These are phyloP conservation scores for Xanthoceras sorbifolium DNA, from an alignment of 345 rosid genomes.

Conservation along the genomic window DNA sequence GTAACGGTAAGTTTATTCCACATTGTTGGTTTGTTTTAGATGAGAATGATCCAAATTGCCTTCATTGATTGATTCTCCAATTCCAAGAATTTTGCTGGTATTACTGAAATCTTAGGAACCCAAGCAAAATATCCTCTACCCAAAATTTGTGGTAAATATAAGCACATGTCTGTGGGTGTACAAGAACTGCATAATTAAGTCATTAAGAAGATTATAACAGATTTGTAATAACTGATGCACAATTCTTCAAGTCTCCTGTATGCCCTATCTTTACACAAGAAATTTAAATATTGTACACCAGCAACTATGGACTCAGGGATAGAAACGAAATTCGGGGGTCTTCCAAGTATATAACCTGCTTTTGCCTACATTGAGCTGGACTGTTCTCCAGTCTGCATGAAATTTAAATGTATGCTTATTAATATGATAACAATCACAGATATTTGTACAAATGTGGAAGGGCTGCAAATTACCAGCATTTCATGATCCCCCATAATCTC, in stretches of 20 bases:
- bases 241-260: not conserved
- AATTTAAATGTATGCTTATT: not conserved
- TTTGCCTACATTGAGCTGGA: slow-evolving; percentile 18
- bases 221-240: not conserved
- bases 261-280: not conserved
- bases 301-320: not conserved
- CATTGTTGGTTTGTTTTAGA: not conserved
- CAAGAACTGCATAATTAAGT: too few species aligned
- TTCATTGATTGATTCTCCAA: not conserved
- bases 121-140: not conserved
- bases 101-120: not conserved
- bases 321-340: not conserved
- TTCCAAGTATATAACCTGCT: not conserved
- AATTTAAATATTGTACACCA: not conserved
- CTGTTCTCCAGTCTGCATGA: slow-evolving; percentile 48
- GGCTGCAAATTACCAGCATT: slow-evolving; percentile 58
- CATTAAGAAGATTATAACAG: too few species aligned
- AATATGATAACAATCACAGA: too few species aligned
- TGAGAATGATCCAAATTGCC: not conserved
- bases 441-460: not conserved
- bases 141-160: too few species aligned
- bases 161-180: not conserved
- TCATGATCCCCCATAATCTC: slow-evolving; percentile 95
- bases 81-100: not conserved
- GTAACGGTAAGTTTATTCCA: too few species aligned